A percentile compares a stretch with the other conserved stretches of the same genome.
phyloP scores from a whole-genome alignment of 305 asterid genomes.

The Solanum chacoense region DNA sequence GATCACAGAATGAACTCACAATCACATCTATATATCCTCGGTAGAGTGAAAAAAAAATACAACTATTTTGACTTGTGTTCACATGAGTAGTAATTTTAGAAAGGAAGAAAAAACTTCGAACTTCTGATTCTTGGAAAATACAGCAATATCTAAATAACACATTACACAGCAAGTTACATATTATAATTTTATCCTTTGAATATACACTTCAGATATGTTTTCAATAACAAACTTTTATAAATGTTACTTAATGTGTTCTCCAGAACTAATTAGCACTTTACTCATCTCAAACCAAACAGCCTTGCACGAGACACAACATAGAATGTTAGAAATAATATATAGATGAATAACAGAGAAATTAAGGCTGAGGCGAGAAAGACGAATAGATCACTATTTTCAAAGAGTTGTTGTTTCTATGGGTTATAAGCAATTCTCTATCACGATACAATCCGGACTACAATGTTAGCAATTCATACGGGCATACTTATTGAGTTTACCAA shows the following conservation, averaged over 20 bases:
- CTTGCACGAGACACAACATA: neutral
- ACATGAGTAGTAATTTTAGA: neutral
- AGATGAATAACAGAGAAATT: neutral
- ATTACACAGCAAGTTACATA: neutral
- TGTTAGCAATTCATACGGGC: too few species aligned
- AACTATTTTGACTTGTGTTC: neutral
- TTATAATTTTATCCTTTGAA: neutral
- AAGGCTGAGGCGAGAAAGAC: neutral
- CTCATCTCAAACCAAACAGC: neutral
- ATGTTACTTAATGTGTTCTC: neutral
- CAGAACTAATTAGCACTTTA: neutral
- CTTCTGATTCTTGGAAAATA: neutral
- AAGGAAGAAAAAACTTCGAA: neutral
- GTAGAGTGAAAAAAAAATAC: neutral
- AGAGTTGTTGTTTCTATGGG: neutral
- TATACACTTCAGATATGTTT: neutral
- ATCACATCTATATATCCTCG: slow-evolving; percentile 20
- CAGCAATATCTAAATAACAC: neutral
- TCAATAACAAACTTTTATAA: neutral
- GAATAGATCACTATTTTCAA: neutral
- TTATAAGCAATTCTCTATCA: neutral
- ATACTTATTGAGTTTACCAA: too few species aligned
- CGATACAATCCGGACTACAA: too few species aligned
- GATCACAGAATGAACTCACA: slow-evolving; percentile 11
- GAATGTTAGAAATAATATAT: neutral